Evolutionary conservation across 1,284 basidiomycete genomes (phyloP).

Genomic region (Leccinum griseonigrum): DNA sequence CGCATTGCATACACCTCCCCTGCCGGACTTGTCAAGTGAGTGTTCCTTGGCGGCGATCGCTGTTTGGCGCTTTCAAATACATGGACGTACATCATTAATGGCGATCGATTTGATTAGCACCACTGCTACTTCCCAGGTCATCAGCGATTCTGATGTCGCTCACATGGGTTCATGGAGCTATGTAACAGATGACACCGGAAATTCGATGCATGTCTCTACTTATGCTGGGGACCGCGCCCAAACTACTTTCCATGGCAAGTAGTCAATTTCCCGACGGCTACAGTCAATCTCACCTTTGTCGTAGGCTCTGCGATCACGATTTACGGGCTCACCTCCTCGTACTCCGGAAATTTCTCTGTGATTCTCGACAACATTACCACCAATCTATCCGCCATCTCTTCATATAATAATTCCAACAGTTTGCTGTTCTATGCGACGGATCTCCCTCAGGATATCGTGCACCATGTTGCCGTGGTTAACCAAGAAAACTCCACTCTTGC

Average conservation of each 20-base stretch:
- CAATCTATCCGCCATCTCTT: conserved; percentile 36
- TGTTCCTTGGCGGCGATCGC: conserved; percentile 14
- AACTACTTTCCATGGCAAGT: conserved; percentile 47
- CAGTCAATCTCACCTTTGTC: conserved; percentile 7
- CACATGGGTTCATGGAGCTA: conserved; percentile 53
- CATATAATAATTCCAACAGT: conserved; percentile 49
- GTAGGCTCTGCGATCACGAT: conserved; percentile 59
- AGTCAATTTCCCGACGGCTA: conserved; percentile 13
- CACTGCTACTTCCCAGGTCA: conserved; percentile 33
- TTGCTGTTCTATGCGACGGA: conserved; percentile 61
- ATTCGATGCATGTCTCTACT: conserved; percentile 43
- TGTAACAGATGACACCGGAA: conserved; percentile 28
- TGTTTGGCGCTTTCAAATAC: not conserved
- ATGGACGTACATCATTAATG: conserved; percentile 16
- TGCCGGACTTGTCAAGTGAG: conserved; percentile 30
- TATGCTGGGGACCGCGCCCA: conserved; percentile 46
- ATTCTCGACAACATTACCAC: conserved; percentile 50
- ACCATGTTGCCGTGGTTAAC: conserved; percentile 57
- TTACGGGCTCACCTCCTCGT: conserved; percentile 52
- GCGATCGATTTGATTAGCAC: conserved; percentile 34
- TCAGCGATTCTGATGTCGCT: conserved; percentile 42
- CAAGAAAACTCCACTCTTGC: conserved; percentile 48
- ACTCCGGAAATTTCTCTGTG: conserved; percentile 57
- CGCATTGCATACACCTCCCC: conserved; percentile 40
- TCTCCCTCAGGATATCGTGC: conserved; percentile 48